Conservation (phyloP, 805 yeast species). For the Kluyveromyces nonfermentans region DNA sequence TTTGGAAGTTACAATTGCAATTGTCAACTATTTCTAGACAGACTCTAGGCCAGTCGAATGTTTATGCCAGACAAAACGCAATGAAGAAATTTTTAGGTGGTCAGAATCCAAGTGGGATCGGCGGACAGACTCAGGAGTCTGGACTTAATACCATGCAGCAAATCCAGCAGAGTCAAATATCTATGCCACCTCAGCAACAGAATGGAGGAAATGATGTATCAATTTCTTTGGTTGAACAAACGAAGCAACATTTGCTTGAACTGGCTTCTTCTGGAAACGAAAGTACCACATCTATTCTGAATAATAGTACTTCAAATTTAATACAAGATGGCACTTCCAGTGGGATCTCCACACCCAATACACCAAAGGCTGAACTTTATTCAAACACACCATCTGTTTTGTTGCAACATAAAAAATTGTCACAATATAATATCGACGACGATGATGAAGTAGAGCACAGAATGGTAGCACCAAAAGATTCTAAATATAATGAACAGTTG, state of each 20-base stretch:
- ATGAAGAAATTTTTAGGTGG: slow-evolving; percentile 27
- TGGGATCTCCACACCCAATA: slow-evolving; percentile 25
- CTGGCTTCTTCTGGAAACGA: slow-evolving; percentile 11
- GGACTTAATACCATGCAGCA: background rate
- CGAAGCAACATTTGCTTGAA: slow-evolving; percentile 25
- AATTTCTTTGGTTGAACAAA: slow-evolving; percentile 26
- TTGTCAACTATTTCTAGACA: slow-evolving; percentile 27
- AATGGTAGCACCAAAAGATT: slow-evolving; percentile 13
- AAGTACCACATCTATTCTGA: background rate
- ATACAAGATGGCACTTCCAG: slow-evolving; percentile 16
- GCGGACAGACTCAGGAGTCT: background rate
- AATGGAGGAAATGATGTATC: slow-evolving; percentile 10
- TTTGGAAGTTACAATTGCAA: slow-evolving; percentile 30
- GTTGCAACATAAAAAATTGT: slow-evolving; percentile 33
- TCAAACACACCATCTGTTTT: slow-evolving; percentile 23
- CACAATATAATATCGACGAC: slow-evolving; percentile 35
- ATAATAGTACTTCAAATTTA: slow-evolving; percentile 6
- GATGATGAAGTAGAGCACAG: slow-evolving; percentile 43
- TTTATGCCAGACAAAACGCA: slow-evolving; percentile 31
- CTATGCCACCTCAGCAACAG: slow-evolving; percentile 1
- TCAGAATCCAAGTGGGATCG: slow-evolving; percentile 12
- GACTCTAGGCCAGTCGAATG: slow-evolving; percentile 29
- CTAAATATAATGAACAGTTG: slow-evolving; percentile 53
- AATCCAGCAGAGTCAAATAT: slow-evolving; percentile 3
- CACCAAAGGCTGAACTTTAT: slow-evolving; percentile 24